Conservation (phyloP, 1,139 yeast species). For the Saccharomyces hybrid region DNA sequence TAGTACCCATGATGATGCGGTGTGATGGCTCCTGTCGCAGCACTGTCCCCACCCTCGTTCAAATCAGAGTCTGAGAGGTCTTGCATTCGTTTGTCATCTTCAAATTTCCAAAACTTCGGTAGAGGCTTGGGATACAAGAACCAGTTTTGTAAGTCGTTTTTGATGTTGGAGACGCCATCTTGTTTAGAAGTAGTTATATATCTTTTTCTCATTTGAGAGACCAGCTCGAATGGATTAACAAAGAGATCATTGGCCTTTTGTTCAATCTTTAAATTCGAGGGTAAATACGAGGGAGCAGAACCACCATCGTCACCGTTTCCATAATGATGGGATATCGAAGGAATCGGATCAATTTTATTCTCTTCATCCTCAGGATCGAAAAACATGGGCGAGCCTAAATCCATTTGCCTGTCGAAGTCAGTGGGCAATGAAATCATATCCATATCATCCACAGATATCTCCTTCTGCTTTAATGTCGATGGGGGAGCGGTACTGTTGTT, state of each 20-base stretch:
- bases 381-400: slow-evolving; percentile 26
- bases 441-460: slow-evolving; percentile 24
- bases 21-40: not conserved
- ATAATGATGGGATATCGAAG: not conserved
- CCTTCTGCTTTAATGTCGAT: slow-evolving; percentile 2
- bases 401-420: slow-evolving; percentile 24
- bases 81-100: slow-evolving; percentile 22
- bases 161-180: slow-evolving; percentile 19
- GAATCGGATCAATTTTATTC: slow-evolving; percentile 5
- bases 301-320: not conserved
- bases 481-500: slow-evolving; percentile 5
- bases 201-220: slow-evolving; percentile 14
- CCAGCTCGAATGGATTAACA: slow-evolving; percentile 11
- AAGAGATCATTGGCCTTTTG: not conserved
- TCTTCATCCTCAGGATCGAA: slow-evolving; percentile 18
- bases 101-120: slow-evolving; percentile 30
- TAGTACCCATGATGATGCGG: slow-evolving; percentile 6
- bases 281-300: slow-evolving; percentile 8
- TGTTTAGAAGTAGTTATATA: slow-evolving; percentile 23
- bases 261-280: slow-evolving; percentile 3
- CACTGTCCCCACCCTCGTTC: not conserved
- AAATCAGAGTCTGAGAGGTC: not conserved
- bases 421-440: slow-evolving; percentile 25
- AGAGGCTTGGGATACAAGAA: slow-evolving; percentile 28
- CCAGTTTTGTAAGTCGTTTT: slow-evolving; percentile 21